phyloP scores from a whole-genome alignment of 352 stramenopile genomes.

The Phytophthora gonapodyides region DNA sequence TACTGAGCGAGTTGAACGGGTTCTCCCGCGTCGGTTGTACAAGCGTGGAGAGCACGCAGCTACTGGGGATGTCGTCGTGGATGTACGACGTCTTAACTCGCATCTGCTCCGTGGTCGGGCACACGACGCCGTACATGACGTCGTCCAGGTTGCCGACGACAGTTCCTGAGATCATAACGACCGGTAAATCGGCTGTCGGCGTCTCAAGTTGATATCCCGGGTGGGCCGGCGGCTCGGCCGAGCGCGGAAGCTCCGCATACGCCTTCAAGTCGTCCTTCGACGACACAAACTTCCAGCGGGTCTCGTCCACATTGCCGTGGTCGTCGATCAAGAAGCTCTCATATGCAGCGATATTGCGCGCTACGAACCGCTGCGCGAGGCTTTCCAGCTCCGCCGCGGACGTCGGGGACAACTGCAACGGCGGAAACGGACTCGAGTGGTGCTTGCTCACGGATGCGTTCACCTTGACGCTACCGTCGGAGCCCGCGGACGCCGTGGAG shows the following conservation, averaged over 20 bases:
- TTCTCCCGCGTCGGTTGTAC: constrained; percentile 29
- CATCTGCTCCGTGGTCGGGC: constrained; percentile 38
- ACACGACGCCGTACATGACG: constrained; percentile 46
- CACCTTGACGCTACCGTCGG: constrained; percentile 8
- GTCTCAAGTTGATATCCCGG: constrained; percentile 16
- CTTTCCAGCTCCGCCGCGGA: constrained; percentile 24
- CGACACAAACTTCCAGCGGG: constrained; percentile 38
- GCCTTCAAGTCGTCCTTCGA: constrained; percentile 33
- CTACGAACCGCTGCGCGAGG: constrained; percentile 35
- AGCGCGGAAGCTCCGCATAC: constrained; percentile 25
- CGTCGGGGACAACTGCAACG: constrained; percentile 34
- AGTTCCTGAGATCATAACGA: constrained; percentile 39
- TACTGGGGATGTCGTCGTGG: constrained; percentile 44
- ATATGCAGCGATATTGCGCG: constrained; percentile 32
- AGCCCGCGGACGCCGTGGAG: constrained; percentile 7
- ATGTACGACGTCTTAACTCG: constrained; percentile 50
- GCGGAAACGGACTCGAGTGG: constrained; percentile 39
- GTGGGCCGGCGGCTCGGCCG: not conserved
- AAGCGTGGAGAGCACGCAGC: constrained; percentile 48
- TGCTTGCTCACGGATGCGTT: constrained; percentile 26
- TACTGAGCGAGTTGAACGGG: constrained; percentile 41
- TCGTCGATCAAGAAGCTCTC: constrained; percentile 41
- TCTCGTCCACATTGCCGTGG: constrained; percentile 34
- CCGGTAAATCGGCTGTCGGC: constrained; percentile 25
- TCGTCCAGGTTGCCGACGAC: constrained; percentile 42